Evolutionary conservation across 2,329 filamentous ascomycete species (phyloP), one percentile per base, ranked within the genome.

Genomic region (Penicillium sp.): DNA sequence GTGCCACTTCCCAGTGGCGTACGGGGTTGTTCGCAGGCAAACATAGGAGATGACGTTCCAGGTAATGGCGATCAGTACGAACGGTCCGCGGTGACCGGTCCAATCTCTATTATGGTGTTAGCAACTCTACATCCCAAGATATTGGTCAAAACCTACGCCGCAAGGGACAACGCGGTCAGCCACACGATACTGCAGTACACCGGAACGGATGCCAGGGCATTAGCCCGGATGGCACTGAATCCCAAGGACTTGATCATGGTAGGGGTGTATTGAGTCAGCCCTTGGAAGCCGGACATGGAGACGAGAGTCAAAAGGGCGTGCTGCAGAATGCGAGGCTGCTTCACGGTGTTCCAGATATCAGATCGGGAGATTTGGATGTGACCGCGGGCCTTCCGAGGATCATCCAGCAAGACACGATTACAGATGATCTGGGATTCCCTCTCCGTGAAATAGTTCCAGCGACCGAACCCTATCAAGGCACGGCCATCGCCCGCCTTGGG

Each of bases 181-280:
- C 65, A 65, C 0, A 68, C 24, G 38, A 67, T 67, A n/a, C 62
- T 55, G 23, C 59, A 63, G 42, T 66, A 70, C 3, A 68, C 61
- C 0, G 81, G 80, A 9, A 85, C 80, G 0, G 80, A 78, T 0
- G 80, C 76, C 58, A 84, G 66, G 0, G 81, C 81, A 52, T 85
- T 84, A 43, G 76, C 76, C 0, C 64, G 69, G 3, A 84, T 73
- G 0, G 67, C 62, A 4, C 64, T 66, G 55, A 81, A 84, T 0
- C 81, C 82, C 43, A 84, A 78, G 10, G 73, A 74, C 45, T 70
- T 75, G 51, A 84, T 79, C 43, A 85, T 78, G 6, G 76, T 76
- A 0, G 81, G 81, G 0, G 79, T 75, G 54, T 84, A 83, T 4
- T 81, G 79, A 49, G 79, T 74, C 73, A 64, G 74, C 59, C 59